Conservation (phyloP, 805 yeast genomes). For the Barnettozyma populi region DNA sequence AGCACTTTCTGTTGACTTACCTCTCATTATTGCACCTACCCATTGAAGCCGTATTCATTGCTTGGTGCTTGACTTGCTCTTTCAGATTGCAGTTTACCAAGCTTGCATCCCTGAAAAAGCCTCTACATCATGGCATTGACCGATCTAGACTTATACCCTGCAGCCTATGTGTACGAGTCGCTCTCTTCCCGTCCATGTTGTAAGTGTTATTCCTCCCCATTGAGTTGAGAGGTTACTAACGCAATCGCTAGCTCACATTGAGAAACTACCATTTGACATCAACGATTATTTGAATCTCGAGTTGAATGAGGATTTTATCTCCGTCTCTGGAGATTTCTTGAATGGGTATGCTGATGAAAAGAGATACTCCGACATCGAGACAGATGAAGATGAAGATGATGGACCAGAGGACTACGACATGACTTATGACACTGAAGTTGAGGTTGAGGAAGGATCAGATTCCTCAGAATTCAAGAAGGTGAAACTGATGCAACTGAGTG, state of each 20-base stretch:
- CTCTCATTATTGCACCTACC: not conserved
- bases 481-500: not conserved
- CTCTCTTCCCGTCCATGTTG: not conserved
- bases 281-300: slow-evolving; percentile 22
- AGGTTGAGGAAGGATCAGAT: not conserved
- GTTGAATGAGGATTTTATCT: slow-evolving; percentile 20
- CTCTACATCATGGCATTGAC: not conserved
- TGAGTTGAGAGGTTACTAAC: not conserved
- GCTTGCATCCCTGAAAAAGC: no score
- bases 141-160: not conserved
- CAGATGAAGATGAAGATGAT: slow-evolving; percentile 1
- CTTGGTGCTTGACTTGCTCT: not conserved
- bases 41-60: not conserved
- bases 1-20: not conserved
- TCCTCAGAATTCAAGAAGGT: not conserved
- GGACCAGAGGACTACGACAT: not conserved
- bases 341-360: slow-evolving; percentile 13
- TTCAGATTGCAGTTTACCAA: not conserved
- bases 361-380: not conserved
- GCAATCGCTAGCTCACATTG: not conserved
- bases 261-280: slow-evolving; percentile 22
- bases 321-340: slow-evolving; percentile 15
- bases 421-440: not conserved
- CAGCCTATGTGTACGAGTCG: not conserved
- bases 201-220: not conserved